Percentiles rank a stretch among this genome's conserved stretches.
Evolutionary conservation across 352 stramenopile genomes (phyloP).

Genomic region (Pythium periplocum): DNA sequence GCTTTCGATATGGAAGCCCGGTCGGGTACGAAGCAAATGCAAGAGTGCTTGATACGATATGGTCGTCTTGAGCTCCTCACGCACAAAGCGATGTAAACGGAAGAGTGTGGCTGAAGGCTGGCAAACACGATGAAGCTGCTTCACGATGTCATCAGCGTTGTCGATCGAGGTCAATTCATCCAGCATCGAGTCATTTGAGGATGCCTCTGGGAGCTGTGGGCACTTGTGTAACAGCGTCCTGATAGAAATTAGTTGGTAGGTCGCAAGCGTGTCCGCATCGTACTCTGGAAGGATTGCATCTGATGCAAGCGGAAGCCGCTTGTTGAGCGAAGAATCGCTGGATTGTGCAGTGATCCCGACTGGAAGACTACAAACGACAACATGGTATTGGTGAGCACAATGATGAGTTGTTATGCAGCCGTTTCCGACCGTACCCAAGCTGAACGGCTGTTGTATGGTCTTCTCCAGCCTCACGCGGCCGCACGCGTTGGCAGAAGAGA

Average conservation of each 20-base stretch:
- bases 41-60: constrained; percentile 38
- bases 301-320: constrained; percentile 35
- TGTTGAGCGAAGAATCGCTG: not conserved
- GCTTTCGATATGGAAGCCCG: constrained; percentile 35
- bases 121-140: constrained; percentile 31
- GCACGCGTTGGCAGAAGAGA: constrained; percentile 53
- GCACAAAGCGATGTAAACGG: constrained; percentile 47
- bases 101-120: constrained; percentile 56
- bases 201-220: constrained; percentile 28
- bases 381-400: too few relatives aligned
- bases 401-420: too few relatives aligned
- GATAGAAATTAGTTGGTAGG: constrained; percentile 35
- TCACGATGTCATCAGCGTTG: constrained; percentile 27
- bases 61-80: constrained; percentile 36
- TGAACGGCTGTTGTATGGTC: constrained; percentile 46
- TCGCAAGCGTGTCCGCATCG: constrained; percentile 35
- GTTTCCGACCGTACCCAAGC: constrained; percentile 36
- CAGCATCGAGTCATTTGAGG: not conserved
- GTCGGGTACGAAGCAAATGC: constrained; percentile 26
- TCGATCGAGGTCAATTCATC: constrained; percentile 1
- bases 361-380: constrained; percentile 32
- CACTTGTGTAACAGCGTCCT: constrained; percentile 45
- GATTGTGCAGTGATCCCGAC: constrained; percentile 31
- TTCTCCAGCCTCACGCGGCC: constrained; percentile 22
- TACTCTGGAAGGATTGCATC: constrained; percentile 60